Evolutionary conservation across 2,329 filamentous ascomycete genomes (phyloP).

Genomic region (Colletotrichum musicola): DNA sequence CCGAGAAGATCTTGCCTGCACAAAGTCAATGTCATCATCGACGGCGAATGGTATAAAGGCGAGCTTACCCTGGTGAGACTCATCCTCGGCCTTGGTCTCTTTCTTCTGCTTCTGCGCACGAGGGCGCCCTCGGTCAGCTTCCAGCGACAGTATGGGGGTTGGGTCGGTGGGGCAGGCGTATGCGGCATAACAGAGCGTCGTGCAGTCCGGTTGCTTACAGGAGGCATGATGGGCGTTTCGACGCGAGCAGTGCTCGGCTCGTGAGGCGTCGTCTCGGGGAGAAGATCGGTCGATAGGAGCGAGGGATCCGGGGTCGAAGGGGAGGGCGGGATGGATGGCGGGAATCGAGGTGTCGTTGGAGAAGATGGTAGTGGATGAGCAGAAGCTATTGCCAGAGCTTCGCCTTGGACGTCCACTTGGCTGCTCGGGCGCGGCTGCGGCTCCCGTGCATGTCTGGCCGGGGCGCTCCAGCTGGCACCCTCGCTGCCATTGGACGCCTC

Average conservation of each 20-base stretch:
- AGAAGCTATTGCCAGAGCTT: conserved; percentile 52
- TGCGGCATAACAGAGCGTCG: conserved; percentile 31
- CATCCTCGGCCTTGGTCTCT: conserved; percentile 53
- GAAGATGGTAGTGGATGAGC: conserved; percentile 57
- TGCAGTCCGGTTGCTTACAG: conserved; percentile 58
- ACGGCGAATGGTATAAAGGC: neutral
- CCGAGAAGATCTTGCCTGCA: conserved; percentile 72
- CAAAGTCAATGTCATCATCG: conserved; percentile 19
- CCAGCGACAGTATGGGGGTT: conserved; percentile 20
- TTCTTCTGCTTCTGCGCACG: conserved; percentile 44
- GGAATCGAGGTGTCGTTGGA: conserved; percentile 52
- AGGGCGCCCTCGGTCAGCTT: conserved; percentile 30
- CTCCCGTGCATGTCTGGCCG: conserved; percentile 32
- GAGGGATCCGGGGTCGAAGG: conserved; percentile 46
- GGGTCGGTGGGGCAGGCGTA: conserved; percentile 29
- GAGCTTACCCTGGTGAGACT: conserved; percentile 52
- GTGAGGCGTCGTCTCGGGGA: conserved; percentile 30
- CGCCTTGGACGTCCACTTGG: conserved; percentile 39
- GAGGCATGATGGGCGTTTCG: conserved; percentile 64
- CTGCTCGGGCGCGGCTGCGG: conserved; percentile 37
- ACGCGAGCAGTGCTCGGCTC: conserved; percentile 41
- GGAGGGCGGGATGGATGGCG: conserved; percentile 48
- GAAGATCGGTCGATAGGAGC: conserved; percentile 45
- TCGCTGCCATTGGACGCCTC: conserved; percentile 26
- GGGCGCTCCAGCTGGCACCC: conserved; percentile 28